Conservation (phyloP, 208 protist species). For the Leptomonas pyrrhocoris region DNA sequence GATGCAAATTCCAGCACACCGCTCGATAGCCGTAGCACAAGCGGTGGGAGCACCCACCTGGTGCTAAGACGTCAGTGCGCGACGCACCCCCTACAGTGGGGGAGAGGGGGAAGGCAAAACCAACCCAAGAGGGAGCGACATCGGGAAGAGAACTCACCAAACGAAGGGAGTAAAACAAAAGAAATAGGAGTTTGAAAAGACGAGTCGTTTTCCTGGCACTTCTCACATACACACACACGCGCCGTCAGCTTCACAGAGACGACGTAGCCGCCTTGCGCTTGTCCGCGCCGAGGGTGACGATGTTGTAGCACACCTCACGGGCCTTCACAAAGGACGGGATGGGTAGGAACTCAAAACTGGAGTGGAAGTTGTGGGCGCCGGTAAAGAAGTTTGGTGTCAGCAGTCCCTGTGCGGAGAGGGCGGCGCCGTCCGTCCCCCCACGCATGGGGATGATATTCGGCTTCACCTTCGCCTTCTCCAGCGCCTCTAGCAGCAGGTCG, state of each 20-base stretch:
- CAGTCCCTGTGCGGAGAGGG: constrained; percentile 67
- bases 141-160: too few relatives aligned
- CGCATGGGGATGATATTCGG: constrained; percentile 84
- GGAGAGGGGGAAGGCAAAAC: too few relatives aligned
- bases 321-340: constrained; percentile 85
- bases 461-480: constrained; percentile 56
- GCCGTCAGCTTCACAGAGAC: constrained; percentile 3
- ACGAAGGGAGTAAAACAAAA: too few relatives aligned
- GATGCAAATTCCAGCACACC: too few relatives aligned
- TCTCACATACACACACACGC: neutral
- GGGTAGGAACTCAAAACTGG: constrained; percentile 83
- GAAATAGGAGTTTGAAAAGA: neutral
- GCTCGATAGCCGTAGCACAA: too few relatives aligned
- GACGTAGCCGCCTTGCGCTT: constrained; percentile 28
- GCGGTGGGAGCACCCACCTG: too few relatives aligned
- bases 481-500: constrained; percentile 73
- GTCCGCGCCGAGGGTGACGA: constrained; percentile 61
- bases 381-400: constrained; percentile 89
- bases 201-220: too few relatives aligned
- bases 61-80: too few relatives aligned
- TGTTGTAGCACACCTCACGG: constrained; percentile 76
- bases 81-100: too few relatives aligned
- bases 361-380: constrained; percentile 90
- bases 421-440: constrained; percentile 83
- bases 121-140: too few relatives aligned